Base-by-base conservation (phyloP, 495 filamentous ascomycete genomes). In the Penicillium samsonianum region DNA sequence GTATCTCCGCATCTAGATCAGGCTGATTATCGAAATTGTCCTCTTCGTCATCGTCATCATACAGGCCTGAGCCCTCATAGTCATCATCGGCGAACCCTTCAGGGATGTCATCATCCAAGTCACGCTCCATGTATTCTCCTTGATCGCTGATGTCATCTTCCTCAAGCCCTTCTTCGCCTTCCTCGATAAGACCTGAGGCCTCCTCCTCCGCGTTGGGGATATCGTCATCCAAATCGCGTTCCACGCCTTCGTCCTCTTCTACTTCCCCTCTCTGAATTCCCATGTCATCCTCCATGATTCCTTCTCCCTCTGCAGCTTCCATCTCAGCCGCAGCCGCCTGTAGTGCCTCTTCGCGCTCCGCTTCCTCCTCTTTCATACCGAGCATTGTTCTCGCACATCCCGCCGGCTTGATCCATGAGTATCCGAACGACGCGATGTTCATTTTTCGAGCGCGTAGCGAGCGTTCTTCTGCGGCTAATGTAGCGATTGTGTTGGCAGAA, bases 341-440 rank as follows among this genome's bases (percentile, higher is more conserved):
- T 46, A 87, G 80, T n/a, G 89, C 85, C 68, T 95, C 90, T 63
- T 89, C 87, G 38, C 85, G 79, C 76, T 95, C 90, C 19, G 87
- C 83, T 25, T 85, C 79, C 78, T 93, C 90, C 65, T 92, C 90
- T 55, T 83, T 84, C 69, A 90, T 78, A 53, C 88, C 87, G 58
- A 89, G 82, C 61, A 91, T 79, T 10, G 90, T 91, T 75, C 92
- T 93, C 20, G 79, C 57, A 38, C 91, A 80, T 9, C 90, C 90
- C 0, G 87, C 87, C 10, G 90, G 90, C 50, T 82, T 84, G 60
- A 95, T 85, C 90, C 90, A 95, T 26, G 82, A 82, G 61, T 78
- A 82, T 50, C 90, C 90, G 63, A 90, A 90, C 56, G 84, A 86
- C 19, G 84, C 80, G 38, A 92, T 87, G 62, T 88, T 87, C 22